These are phyloP conservation scores for Amoeboaphelidium protococcarum DNA, from an alignment of 371 early-diverging fungal genomes.

Conservation along the genomic window DNA sequence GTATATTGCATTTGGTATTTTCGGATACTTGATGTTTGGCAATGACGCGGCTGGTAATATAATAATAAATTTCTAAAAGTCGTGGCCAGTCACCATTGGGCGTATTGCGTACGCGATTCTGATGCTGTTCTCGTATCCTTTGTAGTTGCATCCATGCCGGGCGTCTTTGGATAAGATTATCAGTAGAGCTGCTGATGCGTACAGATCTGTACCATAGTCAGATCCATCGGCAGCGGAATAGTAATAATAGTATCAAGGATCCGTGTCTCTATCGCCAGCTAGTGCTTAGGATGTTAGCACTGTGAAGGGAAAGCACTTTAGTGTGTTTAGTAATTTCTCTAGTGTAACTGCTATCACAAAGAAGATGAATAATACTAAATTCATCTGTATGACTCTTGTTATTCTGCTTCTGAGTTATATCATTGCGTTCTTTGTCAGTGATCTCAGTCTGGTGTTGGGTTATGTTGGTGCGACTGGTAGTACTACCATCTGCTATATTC, in stretches of 20 bases:
- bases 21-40: slow-evolving; percentile 91
- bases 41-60: slow-evolving; percentile 59
- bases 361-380: not conserved
- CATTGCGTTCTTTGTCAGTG: slow-evolving; percentile 7
- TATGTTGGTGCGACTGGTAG: slow-evolving; percentile 97
- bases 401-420: slow-evolving; percentile 5
- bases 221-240: slow-evolving; percentile 5
- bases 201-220: slow-evolving; percentile 5
- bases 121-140: slow-evolving; percentile 81
- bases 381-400: slow-evolving; percentile 1
- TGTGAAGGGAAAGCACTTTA: not conserved
- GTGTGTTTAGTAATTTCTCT: not conserved
- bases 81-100: slow-evolving; percentile 45
- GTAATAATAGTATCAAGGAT: not conserved
- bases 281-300: not conserved
- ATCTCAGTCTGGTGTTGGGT: slow-evolving; percentile 36
- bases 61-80: slow-evolving; percentile 43
- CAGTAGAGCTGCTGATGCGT: slow-evolving; percentile 1
- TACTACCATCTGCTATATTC: slow-evolving; percentile 86
- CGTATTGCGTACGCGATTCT: slow-evolving; percentile 67
- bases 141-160: slow-evolving; percentile 90
- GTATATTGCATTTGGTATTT: slow-evolving; percentile 68
- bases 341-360: no score
- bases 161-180: slow-evolving; percentile 67
- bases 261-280: no score